Base-by-base conservation (phyloP, 2,329 filamentous ascomycete species). In the Cryphonectria radicalis region DNA sequence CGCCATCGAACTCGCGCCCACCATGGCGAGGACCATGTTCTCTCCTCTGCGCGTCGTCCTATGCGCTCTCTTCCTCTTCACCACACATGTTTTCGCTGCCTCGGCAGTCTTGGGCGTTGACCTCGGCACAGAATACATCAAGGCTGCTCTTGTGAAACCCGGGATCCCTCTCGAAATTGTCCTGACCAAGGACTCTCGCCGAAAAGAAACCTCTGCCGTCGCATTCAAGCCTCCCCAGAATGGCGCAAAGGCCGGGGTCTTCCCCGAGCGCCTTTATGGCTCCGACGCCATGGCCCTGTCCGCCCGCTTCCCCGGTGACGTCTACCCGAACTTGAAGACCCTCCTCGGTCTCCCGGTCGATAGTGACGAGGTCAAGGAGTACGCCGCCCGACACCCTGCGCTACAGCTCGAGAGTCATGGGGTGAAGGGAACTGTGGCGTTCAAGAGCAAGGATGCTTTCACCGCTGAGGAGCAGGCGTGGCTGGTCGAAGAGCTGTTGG, bases 121-220 rank as follows among this genome's bases (percentile, higher is more conserved):
- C 82, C 87, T 99, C 69, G 96, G 96, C 76, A 98, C 96, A 70
- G 94, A 97, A 81, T 98, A 97, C 84, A 93, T 99, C 84, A 99
- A 98, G 85, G 95, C 95, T 40, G 91, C 93, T 19, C 89, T 99
- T 59, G 95, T 99, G 73, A 98, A 98, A 84, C 96, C 96, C 2
- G 96, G 96, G 73, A 95, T 97, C 67, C 96, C 96, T 14, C 93
- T 99, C 79, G 96, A 99, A 76, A 98, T 99, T 75, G 95, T 99
- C 80, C 88, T 98, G 70, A 98, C 95, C 42, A 99, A 98, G 81
- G 96, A 99, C 83, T 98, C 96, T 42, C 93, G 97, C 81, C 92
- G 96, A 79, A 99, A 99, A 86, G 96, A 99, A 81, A 89, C 89
- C 35, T 93, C 95, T 1, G 95, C 94, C 59, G 90, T 99, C 76